phyloP scores from a whole-genome alignment of 805 yeast genomes.

The Kregervanrija delftensis region DNA sequence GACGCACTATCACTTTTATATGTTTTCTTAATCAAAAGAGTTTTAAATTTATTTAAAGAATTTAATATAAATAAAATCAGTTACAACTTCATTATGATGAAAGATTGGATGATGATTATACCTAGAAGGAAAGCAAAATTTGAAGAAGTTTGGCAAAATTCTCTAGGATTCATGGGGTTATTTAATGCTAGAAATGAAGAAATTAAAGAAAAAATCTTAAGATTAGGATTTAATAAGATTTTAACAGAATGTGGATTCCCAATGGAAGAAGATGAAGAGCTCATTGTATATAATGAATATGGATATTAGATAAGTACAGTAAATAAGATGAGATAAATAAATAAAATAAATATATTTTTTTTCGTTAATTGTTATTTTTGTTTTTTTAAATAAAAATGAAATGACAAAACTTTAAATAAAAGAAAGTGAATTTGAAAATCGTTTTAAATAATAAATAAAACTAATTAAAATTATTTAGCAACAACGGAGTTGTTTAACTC shows the following conservation, averaged over 20 bases:
- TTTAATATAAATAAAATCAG: conserved; percentile 41
- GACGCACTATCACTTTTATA: conserved; percentile 63
- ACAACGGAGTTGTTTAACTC: conserved; percentile 74
- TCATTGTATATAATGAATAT: conserved; percentile 50
- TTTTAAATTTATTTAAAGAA: conserved; percentile 60
- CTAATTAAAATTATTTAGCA: conserved; percentile 14
- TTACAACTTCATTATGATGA: conserved; percentile 78
- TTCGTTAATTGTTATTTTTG: not conserved
- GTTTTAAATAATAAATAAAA: not conserved
- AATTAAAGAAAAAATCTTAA: conserved; percentile 38
- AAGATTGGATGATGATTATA: conserved; percentile 77
- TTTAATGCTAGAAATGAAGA: conserved; percentile 66
- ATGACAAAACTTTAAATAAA: not conserved
- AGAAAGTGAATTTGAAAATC: not conserved
- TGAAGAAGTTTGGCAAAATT: conserved; percentile 59
- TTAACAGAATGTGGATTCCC: conserved; percentile 63
- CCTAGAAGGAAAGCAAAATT: conserved; percentile 64
- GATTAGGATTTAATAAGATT: conserved; percentile 45
- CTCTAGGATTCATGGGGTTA: conserved; percentile 77
- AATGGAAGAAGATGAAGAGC: conserved; percentile 41
- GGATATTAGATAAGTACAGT: conserved; percentile 32
- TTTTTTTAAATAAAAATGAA: not conserved
- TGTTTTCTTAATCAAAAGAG: conserved; percentile 64
- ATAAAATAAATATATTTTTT: not conserved
- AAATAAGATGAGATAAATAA: not conserved